Base-by-base conservation (phyloP, 2,329 filamentous ascomycete species). In the Penicillium sp. region DNA sequence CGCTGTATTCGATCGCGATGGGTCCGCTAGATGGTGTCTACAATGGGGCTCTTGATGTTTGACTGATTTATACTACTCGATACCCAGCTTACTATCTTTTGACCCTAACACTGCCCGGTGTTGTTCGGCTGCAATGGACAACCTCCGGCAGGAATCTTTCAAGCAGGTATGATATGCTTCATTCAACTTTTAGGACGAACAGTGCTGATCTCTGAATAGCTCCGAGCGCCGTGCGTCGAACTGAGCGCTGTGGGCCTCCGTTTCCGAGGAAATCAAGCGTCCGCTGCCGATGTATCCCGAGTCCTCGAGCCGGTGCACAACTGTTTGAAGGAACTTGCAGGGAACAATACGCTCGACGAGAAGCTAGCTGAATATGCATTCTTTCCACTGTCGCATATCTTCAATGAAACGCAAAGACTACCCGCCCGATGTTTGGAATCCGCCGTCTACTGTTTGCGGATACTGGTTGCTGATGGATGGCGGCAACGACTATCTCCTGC, bases 311-410 rank as follows among this genome's bases (percentile, higher is more conserved):
- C 71, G 1, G 68, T 87, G 6, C 70, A 75, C 48, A 53, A 61
- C 21, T 68, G 70, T 2, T 65, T 82, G 12, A 63, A 70, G 8
- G 70, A 72, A 17, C 72, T 86, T 17, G 66, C 70, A 23, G 68
- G 67, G 8, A 72, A 77, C 36, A 68, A 74, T 61, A 66, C 71
- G 1, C 71, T 97, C 19, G 91, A 97, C 72, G 83, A 87, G 52
- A 93, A 92, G 72, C 79, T 97, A 19, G 91, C 93, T 15, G 93
- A 97, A 78, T 99, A 97, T 79, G 84, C 90, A 69, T 97, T 97
- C 79, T 96, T 97, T 61, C 94, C 94, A 0, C 79, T 99, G 0
- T 92, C 91, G 0, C 89, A 94, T 66, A 86, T 97, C 39, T 88
- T 99, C 67, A 88, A 91, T 58, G 83, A 87, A 61, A 88, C 90